Evolutionary conservation across 1,284 basidiomycete genomes (phyloP).

Genomic region (Boletus albobrunnescens): DNA sequence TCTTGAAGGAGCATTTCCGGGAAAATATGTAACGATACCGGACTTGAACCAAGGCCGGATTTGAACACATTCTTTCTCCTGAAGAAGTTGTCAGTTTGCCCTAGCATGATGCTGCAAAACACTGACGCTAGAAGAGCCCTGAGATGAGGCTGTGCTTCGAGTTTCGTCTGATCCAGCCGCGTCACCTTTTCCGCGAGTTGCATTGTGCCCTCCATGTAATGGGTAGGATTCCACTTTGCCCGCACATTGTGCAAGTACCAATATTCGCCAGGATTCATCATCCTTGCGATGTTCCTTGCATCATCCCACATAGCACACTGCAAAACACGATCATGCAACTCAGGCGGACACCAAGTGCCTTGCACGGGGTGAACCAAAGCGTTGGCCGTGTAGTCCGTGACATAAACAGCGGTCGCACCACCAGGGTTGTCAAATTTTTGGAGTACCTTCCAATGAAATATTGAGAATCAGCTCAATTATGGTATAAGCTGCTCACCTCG

Average conservation of each 20-base stretch:
- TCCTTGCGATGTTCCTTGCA: constrained; percentile 38
- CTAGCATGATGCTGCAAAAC: not conserved
- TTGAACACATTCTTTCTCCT: constrained; percentile 55
- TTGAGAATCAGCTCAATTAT: not conserved
- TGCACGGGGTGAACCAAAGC: constrained; percentile 30
- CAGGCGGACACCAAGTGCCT: constrained; percentile 46
- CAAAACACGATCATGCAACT: constrained; percentile 43
- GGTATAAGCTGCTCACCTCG: constrained; percentile 42
- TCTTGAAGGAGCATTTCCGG: constrained; percentile 47
- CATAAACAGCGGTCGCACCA: constrained; percentile 49
- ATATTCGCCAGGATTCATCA: constrained; percentile 48
- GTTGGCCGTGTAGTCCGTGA: constrained; percentile 64
- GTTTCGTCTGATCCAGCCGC: constrained; percentile 41
- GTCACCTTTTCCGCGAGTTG: constrained; percentile 42
- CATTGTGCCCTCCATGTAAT: constrained; percentile 52
- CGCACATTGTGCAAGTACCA: constrained; percentile 56
- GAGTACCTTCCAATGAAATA: constrained; percentile 41
- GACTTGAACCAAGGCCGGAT: constrained; percentile 19
- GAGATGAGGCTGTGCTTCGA: constrained; percentile 39
- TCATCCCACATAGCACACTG: constrained; percentile 57
- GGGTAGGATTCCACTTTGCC: constrained; percentile 38
- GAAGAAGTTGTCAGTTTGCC: constrained; percentile 8
- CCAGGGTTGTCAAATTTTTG: constrained; percentile 38
- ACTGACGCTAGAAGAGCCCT: constrained; percentile 52
- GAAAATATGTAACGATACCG: constrained; percentile 33